Evolutionary conservation across 2,329 filamentous ascomycete species (phyloP).

Genomic region (Cryphonectria carpinicola): DNA sequence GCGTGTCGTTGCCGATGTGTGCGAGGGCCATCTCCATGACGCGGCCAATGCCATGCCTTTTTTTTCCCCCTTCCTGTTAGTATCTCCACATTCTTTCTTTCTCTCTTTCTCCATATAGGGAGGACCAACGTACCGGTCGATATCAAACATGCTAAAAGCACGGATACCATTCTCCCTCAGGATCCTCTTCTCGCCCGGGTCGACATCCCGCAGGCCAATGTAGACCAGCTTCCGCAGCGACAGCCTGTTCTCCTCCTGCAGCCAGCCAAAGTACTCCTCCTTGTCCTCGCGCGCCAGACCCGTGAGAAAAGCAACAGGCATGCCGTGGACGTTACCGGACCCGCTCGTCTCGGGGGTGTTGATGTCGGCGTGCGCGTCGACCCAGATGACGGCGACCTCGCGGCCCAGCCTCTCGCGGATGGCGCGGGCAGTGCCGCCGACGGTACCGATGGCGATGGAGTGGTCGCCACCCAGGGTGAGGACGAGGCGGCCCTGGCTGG

Average conservation of each 20-base stretch:
- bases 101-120: neutral
- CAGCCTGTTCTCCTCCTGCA: constrained; percentile 70
- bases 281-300: constrained; percentile 78
- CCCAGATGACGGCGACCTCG: constrained; percentile 96
- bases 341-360: constrained; percentile 90
- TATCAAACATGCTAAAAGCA: constrained; percentile 98
- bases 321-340: constrained; percentile 95
- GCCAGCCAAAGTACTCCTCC: constrained; percentile 87
- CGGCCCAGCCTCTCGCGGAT: constrained; percentile 78
- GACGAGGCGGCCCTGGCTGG: constrained; percentile 80
- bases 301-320: constrained; percentile 92
- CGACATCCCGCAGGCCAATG: constrained; percentile 92
- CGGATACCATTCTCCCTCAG: constrained; percentile 87
- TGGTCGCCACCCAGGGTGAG: constrained; percentile 96
- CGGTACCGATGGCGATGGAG: constrained; percentile 91
- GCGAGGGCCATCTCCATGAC: constrained; percentile 98
- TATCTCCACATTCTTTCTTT: neutral
- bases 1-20: constrained; percentile 91
- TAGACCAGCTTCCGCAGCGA: constrained; percentile 90
- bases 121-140: constrained; percentile 71
- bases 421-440: constrained; percentile 85
- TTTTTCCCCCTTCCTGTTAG: neutral
- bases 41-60: constrained; percentile 85
- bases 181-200: constrained; percentile 91
- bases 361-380: constrained; percentile 97